These are phyloP conservation scores for Colletotrichum graminicola DNA, from an alignment of 2,329 filamentous ascomycete species.

Conservation along the genomic window DNA sequence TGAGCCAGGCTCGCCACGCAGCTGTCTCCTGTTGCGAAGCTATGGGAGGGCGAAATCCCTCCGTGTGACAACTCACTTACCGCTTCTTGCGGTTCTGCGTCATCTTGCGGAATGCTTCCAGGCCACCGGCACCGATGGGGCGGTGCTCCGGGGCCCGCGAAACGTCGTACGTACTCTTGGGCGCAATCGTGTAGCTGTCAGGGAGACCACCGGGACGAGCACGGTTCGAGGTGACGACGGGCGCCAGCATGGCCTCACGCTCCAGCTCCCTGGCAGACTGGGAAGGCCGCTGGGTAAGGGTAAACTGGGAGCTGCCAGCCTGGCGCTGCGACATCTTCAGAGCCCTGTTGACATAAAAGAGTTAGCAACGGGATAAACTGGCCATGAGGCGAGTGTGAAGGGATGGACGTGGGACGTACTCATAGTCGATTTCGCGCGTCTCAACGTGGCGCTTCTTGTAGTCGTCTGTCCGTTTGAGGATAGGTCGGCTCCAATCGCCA, in stretches of 20 bases:
- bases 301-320: conserved; percentile 60
- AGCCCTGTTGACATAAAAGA: conserved; percentile 54
- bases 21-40: background rate
- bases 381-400: background rate
- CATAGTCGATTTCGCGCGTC: conserved; percentile 73
- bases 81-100: conserved; percentile 72
- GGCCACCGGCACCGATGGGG: conserved; percentile 72
- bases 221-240: conserved; percentile 66
- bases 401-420: conserved; percentile 59
- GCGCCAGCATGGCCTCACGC: conserved; percentile 69
- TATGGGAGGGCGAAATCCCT: background rate
- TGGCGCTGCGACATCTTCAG: conserved; percentile 66
- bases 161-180: conserved; percentile 72
- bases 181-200: conserved; percentile 70
- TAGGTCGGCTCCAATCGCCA: conserved; percentile 94
- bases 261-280: conserved; percentile 62
- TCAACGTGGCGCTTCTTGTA: conserved; percentile 85
- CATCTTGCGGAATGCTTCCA: conserved; percentile 76
- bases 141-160: conserved; percentile 64
- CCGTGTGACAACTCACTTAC: conserved; percentile 3
- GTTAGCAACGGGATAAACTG: conserved; percentile 26
- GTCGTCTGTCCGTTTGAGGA: conserved; percentile 92
- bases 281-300: conserved; percentile 62
- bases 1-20: background rate
- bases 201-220: conserved; percentile 68